A percentile compares a stretch with the other conserved stretches of the same genome.
Conservation (phyloP, 108 stramenopile genomes). For the Cylindrotheca closterium region DNA sequence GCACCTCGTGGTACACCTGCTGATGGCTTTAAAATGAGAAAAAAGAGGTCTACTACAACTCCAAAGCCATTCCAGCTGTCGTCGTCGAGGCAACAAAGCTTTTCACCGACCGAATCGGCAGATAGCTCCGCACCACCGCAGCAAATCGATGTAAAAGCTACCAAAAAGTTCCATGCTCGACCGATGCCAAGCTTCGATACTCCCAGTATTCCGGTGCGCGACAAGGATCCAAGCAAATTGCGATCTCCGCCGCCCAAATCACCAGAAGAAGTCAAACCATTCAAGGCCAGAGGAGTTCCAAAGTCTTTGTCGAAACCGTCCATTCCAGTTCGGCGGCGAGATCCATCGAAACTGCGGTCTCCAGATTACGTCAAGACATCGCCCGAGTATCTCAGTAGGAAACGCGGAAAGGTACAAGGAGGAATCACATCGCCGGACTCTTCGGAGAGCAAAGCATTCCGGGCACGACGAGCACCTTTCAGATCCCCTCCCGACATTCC, state of each 20-base stretch:
- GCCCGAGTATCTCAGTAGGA: background rate
- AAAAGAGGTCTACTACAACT: constrained; percentile 14
- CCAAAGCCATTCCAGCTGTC: constrained; percentile 31
- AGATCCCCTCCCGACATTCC: constrained; percentile 13
- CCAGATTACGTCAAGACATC: background rate
- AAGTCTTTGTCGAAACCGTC: constrained; percentile 1
- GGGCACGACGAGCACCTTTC: constrained; percentile 2
- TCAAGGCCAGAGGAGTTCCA: constrained; percentile 12
- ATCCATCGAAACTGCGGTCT: constrained; percentile 8
- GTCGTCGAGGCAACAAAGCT: background rate
- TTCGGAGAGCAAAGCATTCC: background rate
- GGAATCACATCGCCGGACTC: background rate
- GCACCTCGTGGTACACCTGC: background rate
- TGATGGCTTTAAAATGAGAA: background rate
- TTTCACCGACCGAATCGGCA: background rate
- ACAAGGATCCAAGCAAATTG: constrained; percentile 16
- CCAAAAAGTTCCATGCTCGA: constrained; percentile 18
- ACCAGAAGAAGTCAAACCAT: constrained; percentile 1
- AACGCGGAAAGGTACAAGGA: background rate
- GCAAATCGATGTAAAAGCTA: background rate
- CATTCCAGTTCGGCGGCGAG: background rate
- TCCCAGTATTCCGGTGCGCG: constrained; percentile 9
- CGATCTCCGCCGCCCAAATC: constrained; percentile 18
- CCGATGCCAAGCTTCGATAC: constrained; percentile 34
- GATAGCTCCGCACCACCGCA: background rate